Base-by-base conservation (phyloP, 78 protist genomes). In the Neovahlkampfia damariscottae region DNA sequence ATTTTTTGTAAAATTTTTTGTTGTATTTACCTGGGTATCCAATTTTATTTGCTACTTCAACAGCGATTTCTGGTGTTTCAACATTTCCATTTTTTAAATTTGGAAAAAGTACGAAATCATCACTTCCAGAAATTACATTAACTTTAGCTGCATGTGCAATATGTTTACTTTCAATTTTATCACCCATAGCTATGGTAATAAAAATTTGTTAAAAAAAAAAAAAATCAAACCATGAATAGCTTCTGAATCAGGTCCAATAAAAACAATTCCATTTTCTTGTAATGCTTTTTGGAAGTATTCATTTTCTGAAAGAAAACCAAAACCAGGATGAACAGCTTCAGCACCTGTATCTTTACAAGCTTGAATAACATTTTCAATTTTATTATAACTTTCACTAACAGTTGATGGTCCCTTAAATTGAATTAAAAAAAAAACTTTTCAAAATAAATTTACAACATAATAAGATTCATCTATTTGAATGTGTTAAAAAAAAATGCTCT, bases 101-200 rank as follows among this genome's bases (percentile, higher is more conserved):
- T n/a, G n/a, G n/a, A n/a, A n/a, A n/a, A n/a, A n/a, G n/a, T n/a
- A n/a, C n/a, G n/a, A n/a, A n/a, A n/a, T n/a, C n/a, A n/a, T n/a
- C n/a, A n/a, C n/a, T n/a, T 31, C 98, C 98, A 8, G 97, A 96
- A 40, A 95, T 90, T 31, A 84, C 84, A 72, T 58, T 82, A 27
- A 95, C 96, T 34, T 86, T 88, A 50, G 96, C 95, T 3, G 41
- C 75, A 38, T 50, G 62, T 8, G 98, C 98, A 30, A 91, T 50
- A 67, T 69, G 76, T 85, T 93, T 93, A 5, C 89, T 80, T 67
- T 87, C 87, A 50, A 93, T 94, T 83, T 95, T 95, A 86, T 89
- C 93, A 7, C 98, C 98, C 93, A 95, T 90, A 39, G 85, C 85
- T n/a, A n/a, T n/a, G n/a, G n/a, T n/a, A n/a, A n/a, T n/a, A n/a